These are phyloP conservation scores for Penicillium sp. DNA, from an alignment of 2,329 filamentous ascomycete species.

Conservation along the genomic window DNA sequence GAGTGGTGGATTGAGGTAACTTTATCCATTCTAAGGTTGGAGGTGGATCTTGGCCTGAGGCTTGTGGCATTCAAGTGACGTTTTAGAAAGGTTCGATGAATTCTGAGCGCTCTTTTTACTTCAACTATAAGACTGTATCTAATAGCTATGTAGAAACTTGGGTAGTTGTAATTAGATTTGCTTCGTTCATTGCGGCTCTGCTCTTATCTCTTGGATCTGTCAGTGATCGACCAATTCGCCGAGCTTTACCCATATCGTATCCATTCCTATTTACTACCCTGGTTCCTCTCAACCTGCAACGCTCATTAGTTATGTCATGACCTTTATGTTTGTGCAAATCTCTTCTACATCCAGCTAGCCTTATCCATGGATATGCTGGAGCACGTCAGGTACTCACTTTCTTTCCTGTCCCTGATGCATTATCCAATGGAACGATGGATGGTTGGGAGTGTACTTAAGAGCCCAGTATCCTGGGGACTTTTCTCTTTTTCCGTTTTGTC, in stretches of 20 bases:
- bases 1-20: not conserved
- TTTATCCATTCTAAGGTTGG: slow-evolving; percentile 8
- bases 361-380: not conserved
- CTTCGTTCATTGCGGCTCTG: not conserved
- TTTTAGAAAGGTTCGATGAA: not conserved
- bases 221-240: slow-evolving; percentile 1
- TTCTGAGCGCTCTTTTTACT: too few relatives aligned
- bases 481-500: not conserved
- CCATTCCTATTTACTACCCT: not conserved
- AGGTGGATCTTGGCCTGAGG: not conserved
- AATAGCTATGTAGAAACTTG: too few relatives aligned
- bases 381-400: slow-evolving; percentile 1
- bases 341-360: not conserved
- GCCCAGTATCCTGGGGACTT: not conserved
- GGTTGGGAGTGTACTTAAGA: slow-evolving; percentile 1
- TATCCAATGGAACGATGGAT: too few relatives aligned
- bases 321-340: not conserved
- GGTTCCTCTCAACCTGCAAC: too few relatives aligned
- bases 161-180: not conserved
- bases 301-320: slow-evolving; percentile 7
- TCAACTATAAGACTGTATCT: too few relatives aligned
- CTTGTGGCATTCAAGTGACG: not conserved
- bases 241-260: not conserved
- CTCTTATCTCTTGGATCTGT: not conserved
- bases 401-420: not conserved